Evolutionary conservation across 2,329 filamentous ascomycete genomes (phyloP).

Genomic region (Neopestalotiopsis rosae): DNA sequence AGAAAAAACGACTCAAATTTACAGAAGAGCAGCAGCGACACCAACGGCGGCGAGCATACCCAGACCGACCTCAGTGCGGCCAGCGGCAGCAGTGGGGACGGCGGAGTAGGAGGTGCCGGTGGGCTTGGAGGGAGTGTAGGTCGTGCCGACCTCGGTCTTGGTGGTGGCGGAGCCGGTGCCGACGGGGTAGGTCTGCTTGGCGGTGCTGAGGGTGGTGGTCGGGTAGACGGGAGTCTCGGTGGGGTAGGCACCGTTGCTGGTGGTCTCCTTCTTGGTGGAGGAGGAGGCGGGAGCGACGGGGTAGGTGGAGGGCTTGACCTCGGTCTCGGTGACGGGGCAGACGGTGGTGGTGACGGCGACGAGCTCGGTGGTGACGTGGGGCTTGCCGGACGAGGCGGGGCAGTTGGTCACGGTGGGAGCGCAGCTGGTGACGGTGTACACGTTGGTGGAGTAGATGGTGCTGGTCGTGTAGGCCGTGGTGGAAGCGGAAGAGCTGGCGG

Average conservation of each 20-base stretch:
- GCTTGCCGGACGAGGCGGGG: slow-evolving; percentile 13
- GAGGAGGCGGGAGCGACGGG: neutral
- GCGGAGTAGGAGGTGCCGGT: neutral
- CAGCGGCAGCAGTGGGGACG: slow-evolving; percentile 7
- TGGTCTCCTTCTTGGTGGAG: neutral
- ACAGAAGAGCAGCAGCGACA: slow-evolving; percentile 5
- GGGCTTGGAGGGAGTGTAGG: slow-evolving; percentile 13
- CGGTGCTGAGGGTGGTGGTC: slow-evolving; percentile 7
- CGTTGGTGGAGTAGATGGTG: slow-evolving; percentile 7
- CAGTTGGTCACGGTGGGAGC: slow-evolving; percentile 15
- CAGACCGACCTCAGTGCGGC: neutral
- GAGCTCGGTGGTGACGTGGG: slow-evolving; percentile 6
- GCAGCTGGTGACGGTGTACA: slow-evolving; percentile 14
- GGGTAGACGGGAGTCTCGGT: slow-evolving; percentile 11
- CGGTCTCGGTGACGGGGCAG: slow-evolving; percentile 16
- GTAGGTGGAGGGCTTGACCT: slow-evolving; percentile 2
- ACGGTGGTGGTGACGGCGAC: slow-evolving; percentile 13
- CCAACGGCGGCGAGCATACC: neutral
- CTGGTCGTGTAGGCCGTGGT: neutral
- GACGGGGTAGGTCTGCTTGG: slow-evolving; percentile 11
- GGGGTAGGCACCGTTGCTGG: slow-evolving; percentile 1
- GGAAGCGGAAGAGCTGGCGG: neutral
- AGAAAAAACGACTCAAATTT: neutral
- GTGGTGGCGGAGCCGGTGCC: slow-evolving; percentile 7
- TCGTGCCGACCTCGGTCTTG: slow-evolving; percentile 8